These are phyloP conservation scores for Hymenoscyphus infarciens DNA, from an alignment of 2,329 filamentous ascomycete species.

Conservation along the genomic window DNA sequence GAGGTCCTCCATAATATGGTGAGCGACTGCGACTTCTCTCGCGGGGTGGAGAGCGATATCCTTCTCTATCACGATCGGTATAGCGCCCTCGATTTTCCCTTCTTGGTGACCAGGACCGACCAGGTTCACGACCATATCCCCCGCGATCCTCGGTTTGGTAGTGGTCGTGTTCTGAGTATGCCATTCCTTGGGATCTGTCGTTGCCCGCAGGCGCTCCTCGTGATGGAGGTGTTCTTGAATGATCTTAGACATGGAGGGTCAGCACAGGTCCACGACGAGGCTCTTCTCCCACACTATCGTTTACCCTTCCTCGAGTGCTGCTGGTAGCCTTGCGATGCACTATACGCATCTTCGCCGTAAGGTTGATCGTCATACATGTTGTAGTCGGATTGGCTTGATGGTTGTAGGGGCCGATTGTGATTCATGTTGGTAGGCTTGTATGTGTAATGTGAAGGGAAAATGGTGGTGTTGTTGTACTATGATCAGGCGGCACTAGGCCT, in stretches of 20 bases:
- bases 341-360: conserved; percentile 24
- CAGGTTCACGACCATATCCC: conserved; percentile 36
- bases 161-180: conserved; percentile 24
- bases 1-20: conserved; percentile 35
- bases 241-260: conserved; percentile 36
- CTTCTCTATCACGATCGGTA: conserved; percentile 35
- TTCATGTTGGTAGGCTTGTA: not conserved
- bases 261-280: conserved; percentile 32
- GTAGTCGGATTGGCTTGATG: conserved; percentile 23
- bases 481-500: not conserved
- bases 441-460: not conserved
- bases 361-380: conserved; percentile 45
- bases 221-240: conserved; percentile 29
- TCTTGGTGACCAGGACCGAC: conserved; percentile 40
- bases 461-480: not conserved
- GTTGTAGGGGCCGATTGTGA: not conserved
- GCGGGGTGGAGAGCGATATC: conserved; percentile 31
- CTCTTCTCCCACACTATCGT: conserved; percentile 32
- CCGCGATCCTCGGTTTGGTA: conserved; percentile 33
- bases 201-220: conserved; percentile 24
- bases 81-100: conserved; percentile 33
- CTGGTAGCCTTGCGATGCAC: conserved; percentile 30
- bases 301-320: conserved; percentile 36
- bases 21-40: conserved; percentile 34
- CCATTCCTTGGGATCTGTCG: conserved; percentile 20